phyloP scores from a whole-genome alignment of 495 filamentous ascomycete species.

The Viridothelium virens region DNA sequence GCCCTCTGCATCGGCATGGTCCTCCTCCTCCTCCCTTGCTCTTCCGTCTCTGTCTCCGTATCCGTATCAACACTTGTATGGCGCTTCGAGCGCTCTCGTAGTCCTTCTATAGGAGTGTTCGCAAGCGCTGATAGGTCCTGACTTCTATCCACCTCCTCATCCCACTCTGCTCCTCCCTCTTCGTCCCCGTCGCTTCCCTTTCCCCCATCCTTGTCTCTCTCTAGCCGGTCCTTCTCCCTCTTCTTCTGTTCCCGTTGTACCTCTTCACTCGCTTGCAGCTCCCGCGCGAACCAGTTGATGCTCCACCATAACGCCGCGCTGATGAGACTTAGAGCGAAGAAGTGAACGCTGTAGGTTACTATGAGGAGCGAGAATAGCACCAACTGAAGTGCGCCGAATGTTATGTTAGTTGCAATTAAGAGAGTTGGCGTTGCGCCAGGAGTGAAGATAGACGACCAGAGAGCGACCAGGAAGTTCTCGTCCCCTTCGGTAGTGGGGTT shows the following conservation, averaged over 20 bases:
- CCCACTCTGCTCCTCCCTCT: slow-evolving; percentile 33
- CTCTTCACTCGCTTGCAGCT: slow-evolving; percentile 60
- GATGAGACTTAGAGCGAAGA: slow-evolving; percentile 67
- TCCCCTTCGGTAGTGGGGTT: not conserved
- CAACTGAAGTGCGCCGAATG: slow-evolving; percentile 76
- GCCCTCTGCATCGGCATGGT: slow-evolving; percentile 16
- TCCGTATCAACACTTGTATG: slow-evolving; percentile 3
- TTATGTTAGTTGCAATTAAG: slow-evolving; percentile 79
- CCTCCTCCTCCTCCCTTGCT: slow-evolving; percentile 16
- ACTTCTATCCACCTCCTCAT: slow-evolving; percentile 26
- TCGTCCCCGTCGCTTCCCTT: slow-evolving; percentile 30
- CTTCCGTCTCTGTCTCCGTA: not conserved
- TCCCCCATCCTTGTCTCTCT: slow-evolving; percentile 32
- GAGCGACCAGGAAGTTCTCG: slow-evolving; percentile 70
- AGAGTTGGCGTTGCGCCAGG: slow-evolving; percentile 82
- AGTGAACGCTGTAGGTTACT: slow-evolving; percentile 82
- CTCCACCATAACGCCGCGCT: slow-evolving; percentile 78
- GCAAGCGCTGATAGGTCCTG: slow-evolving; percentile 2
- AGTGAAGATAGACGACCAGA: slow-evolving; percentile 88
- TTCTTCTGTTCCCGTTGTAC: slow-evolving; percentile 46
- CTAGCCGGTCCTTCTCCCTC: slow-evolving; percentile 26
- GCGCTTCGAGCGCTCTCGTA: slow-evolving; percentile 15
- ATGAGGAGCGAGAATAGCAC: slow-evolving; percentile 68
- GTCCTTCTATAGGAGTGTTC: not conserved
- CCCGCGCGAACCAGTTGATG: slow-evolving; percentile 93